Evolutionary conservation across 306 rosid species (phyloP), one percentile per base, ranked within the genome.

Genomic region (Potentilla sterilis): DNA sequence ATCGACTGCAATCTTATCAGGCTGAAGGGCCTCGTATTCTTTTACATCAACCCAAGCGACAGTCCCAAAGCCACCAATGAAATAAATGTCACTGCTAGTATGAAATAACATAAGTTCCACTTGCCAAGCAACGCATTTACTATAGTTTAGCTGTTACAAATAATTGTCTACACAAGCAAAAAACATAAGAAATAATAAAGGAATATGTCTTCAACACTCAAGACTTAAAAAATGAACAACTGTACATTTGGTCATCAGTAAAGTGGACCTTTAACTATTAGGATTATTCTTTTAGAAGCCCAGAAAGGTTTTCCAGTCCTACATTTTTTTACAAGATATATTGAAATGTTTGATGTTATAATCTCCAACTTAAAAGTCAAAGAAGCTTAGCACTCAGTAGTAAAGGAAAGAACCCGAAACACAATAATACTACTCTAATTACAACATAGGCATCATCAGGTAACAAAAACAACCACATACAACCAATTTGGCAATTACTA

Each of bases 31-130:
- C 86, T 96, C 99, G 10, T 90, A 96, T 76, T 96, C 98, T 76
- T 96, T 90, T 75, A 96, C 99, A 80, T 92, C 92, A 77, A 92
- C 93, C 99, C 99, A 96, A 70, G 99, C 99, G 69, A 96, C 99
- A 83, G 99, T 96, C 47, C 99, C 99, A 81, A 96, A 96, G 67
- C 99, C 99, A 75, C 99, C 99, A 74, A 96, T 96, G 88, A 96
- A 96, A 86, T 96, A 96, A 76, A 96, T 88, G 89, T 96, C 99
- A 79, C 99, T 96, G 89, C 18, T 66, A 88, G 72, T 19, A 89
- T 75, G 40, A 42, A 75, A 15, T 58, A n/a, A 84, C 58, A 47
- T 71, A 81, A 75, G 51, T 80, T 16, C 42, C 32, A 40, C 67
- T n/a, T 13, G 19, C 48, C 42, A 47, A 46, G 22, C 58, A 18